These are phyloP conservation scores for Penicillium coffeae DNA, from an alignment of 495 filamentous ascomycete species.

Conservation along the genomic window DNA sequence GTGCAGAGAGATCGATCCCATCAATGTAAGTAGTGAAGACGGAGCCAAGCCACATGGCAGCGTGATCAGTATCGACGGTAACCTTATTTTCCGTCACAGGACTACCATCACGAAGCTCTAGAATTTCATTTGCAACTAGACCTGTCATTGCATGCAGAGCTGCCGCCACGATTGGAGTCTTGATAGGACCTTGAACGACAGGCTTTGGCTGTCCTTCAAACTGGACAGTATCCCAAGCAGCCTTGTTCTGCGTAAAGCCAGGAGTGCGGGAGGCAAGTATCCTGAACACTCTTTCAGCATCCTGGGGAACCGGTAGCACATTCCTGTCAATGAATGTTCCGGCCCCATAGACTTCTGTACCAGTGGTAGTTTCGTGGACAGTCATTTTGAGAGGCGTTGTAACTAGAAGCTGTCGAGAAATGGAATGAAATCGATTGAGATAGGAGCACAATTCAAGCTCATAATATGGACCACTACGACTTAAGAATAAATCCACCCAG, in stretches of 20 bases:
- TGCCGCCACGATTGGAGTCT: constrained; percentile 22
- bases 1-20: constrained; percentile 12
- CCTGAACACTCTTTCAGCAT: constrained; percentile 25
- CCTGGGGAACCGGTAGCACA: constrained; percentile 20
- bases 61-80: constrained; percentile 26
- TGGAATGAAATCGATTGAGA: background rate
- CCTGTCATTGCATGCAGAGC: constrained; percentile 29
- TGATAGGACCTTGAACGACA: constrained; percentile 23
- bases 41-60: constrained; percentile 27
- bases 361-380: constrained; percentile 20
- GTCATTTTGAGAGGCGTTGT: background rate
- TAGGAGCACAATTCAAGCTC: background rate
- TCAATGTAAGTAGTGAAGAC: constrained; percentile 16
- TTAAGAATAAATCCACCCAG: too few relatives aligned
- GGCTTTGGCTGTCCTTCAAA: constrained; percentile 23
- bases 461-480: too few relatives aligned
- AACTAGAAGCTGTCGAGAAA: too few relatives aligned
- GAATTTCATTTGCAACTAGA: constrained; percentile 25
- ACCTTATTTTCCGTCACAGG: constrained; percentile 9
- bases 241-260: constrained; percentile 20
- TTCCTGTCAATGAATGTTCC: constrained; percentile 27
- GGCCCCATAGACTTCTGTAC: constrained; percentile 26
- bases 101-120: constrained; percentile 22
- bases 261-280: constrained; percentile 19
- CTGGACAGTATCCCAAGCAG: constrained; percentile 21